Conservation (phyloP, 345 rosid genomes). For the Cardamine resedifolia region DNA sequence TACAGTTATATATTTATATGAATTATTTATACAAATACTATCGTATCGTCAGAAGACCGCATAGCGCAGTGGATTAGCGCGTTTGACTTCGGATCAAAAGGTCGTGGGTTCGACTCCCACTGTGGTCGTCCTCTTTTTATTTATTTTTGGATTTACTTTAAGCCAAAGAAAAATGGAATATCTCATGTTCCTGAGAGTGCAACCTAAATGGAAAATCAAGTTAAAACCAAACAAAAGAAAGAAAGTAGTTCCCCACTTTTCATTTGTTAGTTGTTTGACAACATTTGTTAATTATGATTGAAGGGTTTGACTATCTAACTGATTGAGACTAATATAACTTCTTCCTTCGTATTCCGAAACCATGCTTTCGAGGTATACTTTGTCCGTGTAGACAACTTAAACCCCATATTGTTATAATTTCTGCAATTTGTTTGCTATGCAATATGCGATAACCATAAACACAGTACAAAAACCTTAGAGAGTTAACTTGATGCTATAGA, state of each 20-base stretch:
- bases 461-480: neutral
- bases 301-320: neutral
- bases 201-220: neutral
- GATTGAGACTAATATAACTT: neutral
- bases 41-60: conserved; percentile 61
- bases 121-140: conserved; percentile 55
- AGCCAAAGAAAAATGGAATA: neutral
- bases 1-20: too few species aligned
- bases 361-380: neutral
- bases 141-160: neutral
- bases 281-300: too few species aligned
- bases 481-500: neutral
- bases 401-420: neutral
- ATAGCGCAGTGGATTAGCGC: conserved; percentile 98
- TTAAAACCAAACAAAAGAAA: too few species aligned
- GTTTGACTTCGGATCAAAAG: conserved; percentile 92
- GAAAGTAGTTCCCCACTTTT: too few species aligned
- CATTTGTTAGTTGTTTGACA: too few species aligned
- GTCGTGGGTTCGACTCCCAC: conserved; percentile 96
- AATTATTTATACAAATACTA: too few species aligned
- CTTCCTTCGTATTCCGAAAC: neutral
- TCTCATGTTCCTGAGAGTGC: neutral
- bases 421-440: neutral
- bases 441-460: neutral
- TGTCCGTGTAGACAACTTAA: neutral